Conservation (phyloP, 768 basidiomycete species). For the Naganishia antarctica region DNA sequence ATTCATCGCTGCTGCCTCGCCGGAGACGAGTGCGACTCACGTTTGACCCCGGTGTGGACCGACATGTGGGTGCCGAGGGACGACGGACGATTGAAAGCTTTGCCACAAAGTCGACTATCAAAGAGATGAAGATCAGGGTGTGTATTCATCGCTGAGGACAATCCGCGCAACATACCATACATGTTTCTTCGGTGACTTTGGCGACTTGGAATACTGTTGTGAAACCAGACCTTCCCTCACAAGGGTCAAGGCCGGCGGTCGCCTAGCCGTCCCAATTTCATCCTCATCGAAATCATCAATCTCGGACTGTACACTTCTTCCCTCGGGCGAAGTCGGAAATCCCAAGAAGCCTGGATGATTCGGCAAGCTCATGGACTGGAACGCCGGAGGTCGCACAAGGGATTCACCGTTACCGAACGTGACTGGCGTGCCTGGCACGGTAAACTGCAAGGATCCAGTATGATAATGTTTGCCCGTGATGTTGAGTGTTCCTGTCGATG, state of each 20-base stretch:
- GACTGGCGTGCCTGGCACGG: neutral
- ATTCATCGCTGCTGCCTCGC: neutral
- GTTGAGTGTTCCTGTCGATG: neutral
- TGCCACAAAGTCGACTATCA: constrained; percentile 33
- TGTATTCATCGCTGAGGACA: neutral
- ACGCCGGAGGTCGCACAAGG: neutral
- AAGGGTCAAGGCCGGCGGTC: neutral
- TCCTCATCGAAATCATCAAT: constrained; percentile 7
- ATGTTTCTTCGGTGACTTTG: constrained; percentile 6
- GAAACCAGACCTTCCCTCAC: neutral
- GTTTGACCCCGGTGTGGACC: constrained; percentile 47
- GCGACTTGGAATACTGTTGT: neutral
- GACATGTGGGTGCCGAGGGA: constrained; percentile 45
- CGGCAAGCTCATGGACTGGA: constrained; percentile 12
- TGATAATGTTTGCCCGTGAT: neutral
- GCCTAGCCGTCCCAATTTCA: neutral
- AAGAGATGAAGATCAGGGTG: too few species aligned
- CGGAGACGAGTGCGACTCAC: constrained; percentile 30
- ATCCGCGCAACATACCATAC: neutral
- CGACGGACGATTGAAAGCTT: constrained; percentile 43
- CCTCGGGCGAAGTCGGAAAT: neutral
- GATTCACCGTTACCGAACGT: too few species aligned
- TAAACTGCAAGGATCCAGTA: neutral
- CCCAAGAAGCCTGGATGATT: neutral
- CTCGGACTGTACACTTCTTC: constrained; percentile 2